These are phyloP conservation scores for Leishmania lainsoni DNA, from an alignment of 208 protist genomes.

Conservation along the genomic window DNA sequence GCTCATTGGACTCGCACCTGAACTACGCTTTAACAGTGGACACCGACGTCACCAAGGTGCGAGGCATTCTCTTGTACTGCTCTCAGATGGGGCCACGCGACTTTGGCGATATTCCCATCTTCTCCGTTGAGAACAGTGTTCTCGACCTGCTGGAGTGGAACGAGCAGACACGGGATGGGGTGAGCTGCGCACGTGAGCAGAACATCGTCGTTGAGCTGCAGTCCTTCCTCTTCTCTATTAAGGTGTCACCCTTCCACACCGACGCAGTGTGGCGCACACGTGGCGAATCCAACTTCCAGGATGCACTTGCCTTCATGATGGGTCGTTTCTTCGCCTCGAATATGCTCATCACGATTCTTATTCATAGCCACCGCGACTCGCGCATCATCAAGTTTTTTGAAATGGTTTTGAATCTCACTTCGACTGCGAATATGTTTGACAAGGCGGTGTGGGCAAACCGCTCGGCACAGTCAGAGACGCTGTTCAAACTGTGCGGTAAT, in stretches of 20 bases:
- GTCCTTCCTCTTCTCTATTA: constrained; percentile 81
- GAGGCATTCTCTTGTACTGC: constrained; percentile 87
- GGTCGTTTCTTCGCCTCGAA: constrained; percentile 87
- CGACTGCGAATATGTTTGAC: constrained; percentile 71
- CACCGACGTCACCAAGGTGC: constrained; percentile 47
- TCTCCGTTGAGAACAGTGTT: constrained; percentile 84
- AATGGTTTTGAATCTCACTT: constrained; percentile 71
- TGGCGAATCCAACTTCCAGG: constrained; percentile 83
- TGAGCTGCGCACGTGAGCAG: constrained; percentile 53
- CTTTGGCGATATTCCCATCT: constrained; percentile 86
- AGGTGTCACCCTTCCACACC: constrained; percentile 78
- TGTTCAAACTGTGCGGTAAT: constrained; percentile 84
- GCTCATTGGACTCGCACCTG: constrained; percentile 79
- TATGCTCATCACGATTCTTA: constrained; percentile 83
- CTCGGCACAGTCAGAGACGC: constrained; percentile 44
- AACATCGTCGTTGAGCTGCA: constrained; percentile 86
- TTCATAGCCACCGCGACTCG: constrained; percentile 79
- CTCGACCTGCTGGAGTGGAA: constrained; percentile 68
- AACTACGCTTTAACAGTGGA: constrained; percentile 72
- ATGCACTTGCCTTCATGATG: constrained; percentile 89
- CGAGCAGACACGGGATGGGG: constrained; percentile 28
- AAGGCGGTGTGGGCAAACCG: constrained; percentile 56
- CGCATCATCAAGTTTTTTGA: constrained; percentile 81
- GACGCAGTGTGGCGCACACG: constrained; percentile 73
- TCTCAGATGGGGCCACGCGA: constrained; percentile 86